A percentile compares a stretch with the other conserved stretches of the same genome.
These are phyloP conservation scores for Vaccinium myrtillus DNA, from an alignment of 148 eudicot species.

Conservation along the genomic window DNA sequence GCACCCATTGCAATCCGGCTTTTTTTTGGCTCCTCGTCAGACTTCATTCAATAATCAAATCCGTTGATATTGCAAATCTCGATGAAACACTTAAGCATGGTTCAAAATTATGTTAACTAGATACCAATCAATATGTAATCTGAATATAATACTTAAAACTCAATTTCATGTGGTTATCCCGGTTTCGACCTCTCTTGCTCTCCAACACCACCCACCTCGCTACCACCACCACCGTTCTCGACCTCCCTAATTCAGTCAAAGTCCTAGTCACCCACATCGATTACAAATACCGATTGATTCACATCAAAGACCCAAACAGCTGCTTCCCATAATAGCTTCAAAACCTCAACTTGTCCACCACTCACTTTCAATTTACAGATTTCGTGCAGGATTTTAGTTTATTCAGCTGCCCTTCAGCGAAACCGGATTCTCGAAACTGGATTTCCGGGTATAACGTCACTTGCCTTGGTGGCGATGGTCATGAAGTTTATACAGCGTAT, in stretches of 20 bases:
- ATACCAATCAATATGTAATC: no score
- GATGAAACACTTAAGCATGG: no score
- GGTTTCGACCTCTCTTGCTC: conserved; percentile 1
- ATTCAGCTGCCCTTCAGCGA: neutral
- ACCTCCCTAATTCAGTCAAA: neutral
- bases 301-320: neutral
- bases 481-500: neutral
- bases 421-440: no score
- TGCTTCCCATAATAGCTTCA: neutral
- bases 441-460: accelerated
- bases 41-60: no score
- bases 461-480: neutral
- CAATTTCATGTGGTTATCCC: neutral
- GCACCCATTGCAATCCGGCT: no score
- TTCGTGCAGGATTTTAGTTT: neutral
- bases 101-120: no score
- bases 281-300: neutral
- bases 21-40: no score
- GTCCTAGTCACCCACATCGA: neutral
- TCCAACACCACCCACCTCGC: no score
- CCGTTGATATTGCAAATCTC: no score
- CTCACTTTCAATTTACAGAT: neutral
- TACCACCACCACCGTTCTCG: neutral
- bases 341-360: neutral
- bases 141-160: no score